Evolutionary conservation across 2,329 filamentous ascomycete species (phyloP).

Genomic region (Rhytidhysteron rufulum): DNA sequence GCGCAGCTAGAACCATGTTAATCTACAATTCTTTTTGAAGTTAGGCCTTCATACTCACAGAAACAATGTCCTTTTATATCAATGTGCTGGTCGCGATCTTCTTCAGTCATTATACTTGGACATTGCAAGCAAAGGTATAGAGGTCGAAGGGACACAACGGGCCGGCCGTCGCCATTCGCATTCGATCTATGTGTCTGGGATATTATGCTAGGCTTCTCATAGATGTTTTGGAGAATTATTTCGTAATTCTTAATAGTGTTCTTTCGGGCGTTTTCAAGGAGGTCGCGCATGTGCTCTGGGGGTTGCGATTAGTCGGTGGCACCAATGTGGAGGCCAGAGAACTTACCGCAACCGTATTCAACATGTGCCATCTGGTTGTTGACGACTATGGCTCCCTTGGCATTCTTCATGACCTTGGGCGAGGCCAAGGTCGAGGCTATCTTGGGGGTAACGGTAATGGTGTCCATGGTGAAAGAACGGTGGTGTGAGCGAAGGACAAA

Average conservation of each 20-base stretch:
- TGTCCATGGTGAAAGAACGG: slow-evolving; percentile 30
- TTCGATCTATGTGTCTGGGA: slow-evolving; percentile 57
- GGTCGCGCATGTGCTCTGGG: slow-evolving; percentile 67
- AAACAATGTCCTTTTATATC: slow-evolving; percentile 68
- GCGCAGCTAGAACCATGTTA: slow-evolving; percentile 58
- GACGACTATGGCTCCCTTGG: slow-evolving; percentile 36
- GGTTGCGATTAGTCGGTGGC: slow-evolving; percentile 14
- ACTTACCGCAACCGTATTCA: slow-evolving; percentile 41
- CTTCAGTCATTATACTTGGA: slow-evolving; percentile 62
- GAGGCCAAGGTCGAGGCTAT: slow-evolving; percentile 35
- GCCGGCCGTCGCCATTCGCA: slow-evolving; percentile 50
- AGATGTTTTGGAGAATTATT: slow-evolving; percentile 65
- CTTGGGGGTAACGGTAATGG: slow-evolving; percentile 38
- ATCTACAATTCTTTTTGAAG: slow-evolving; percentile 6
- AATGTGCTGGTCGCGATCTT: slow-evolving; percentile 64
- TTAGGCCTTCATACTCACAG: slow-evolving; percentile 49
- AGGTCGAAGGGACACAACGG: slow-evolving; percentile 49
- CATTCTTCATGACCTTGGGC: slow-evolving; percentile 43
- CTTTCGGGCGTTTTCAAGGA: slow-evolving; percentile 65
- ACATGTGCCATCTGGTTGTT: slow-evolving; percentile 39
- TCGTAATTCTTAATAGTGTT: slow-evolving; percentile 70
- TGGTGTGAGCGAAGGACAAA: slow-evolving; percentile 1
- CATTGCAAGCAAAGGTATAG: slow-evolving; percentile 65
- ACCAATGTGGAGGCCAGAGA: background rate
- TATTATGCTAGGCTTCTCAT: slow-evolving; percentile 62